A percentile compares a stretch with the other conserved stretches of the same genome.
phyloP scores from a whole-genome alignment of 495 filamentous ascomycete genomes.

The Paragyromitra xinjiangensis region DNA sequence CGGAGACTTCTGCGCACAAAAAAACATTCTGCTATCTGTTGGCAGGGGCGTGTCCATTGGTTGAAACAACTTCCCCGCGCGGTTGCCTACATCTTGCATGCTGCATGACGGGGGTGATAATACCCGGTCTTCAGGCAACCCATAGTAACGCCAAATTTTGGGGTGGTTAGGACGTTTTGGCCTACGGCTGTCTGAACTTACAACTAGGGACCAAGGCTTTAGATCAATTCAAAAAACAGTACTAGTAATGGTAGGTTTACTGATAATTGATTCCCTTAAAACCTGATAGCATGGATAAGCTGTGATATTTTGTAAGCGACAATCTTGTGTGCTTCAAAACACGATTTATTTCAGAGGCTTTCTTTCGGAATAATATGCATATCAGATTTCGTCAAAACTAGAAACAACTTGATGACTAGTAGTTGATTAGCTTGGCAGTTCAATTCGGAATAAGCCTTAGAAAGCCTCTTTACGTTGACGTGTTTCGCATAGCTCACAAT shows the following conservation, averaged over 20 bases:
- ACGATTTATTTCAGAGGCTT: not conserved
- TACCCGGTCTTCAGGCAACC: constrained; percentile 29
- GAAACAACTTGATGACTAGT: not conserved
- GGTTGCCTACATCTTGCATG: constrained; percentile 13
- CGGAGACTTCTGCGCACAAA: not conserved
- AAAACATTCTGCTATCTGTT: not conserved
- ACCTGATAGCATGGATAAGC: no score
- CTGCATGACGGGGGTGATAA: not conserved
- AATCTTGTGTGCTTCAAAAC: not conserved
- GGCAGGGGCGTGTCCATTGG: constrained; percentile 6
- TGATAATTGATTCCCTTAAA: no score
- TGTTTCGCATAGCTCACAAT: not conserved
- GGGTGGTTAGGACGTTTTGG: no score
- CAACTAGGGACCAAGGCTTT: no score
- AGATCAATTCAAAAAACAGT: no score
- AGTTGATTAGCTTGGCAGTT: not conserved
- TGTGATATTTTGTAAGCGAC: no score
- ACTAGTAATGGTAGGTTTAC: no score
- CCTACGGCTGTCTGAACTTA: no score
- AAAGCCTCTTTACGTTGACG: not conserved
- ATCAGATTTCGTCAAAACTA: not conserved
- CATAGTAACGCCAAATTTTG: constrained; percentile 7
- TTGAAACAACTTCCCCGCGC: constrained; percentile 21
- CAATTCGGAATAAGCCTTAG: not conserved
- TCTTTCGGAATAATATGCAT: not conserved